Conservation (phyloP, 2,329 filamentous ascomycete genomes). For the Arachnomyces sp. region DNA sequence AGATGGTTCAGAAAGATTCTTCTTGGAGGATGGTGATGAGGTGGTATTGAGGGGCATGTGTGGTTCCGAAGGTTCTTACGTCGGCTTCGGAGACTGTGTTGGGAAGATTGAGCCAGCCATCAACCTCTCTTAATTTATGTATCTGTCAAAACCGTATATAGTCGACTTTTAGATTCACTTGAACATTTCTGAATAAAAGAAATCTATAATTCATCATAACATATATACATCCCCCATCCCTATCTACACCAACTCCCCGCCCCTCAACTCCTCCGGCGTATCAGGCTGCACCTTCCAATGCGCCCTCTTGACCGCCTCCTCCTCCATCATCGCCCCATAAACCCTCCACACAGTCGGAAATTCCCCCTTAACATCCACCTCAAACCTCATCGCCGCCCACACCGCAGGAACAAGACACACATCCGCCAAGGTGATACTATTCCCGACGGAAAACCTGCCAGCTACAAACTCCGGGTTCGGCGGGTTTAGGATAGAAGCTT, state of each 20-base stretch:
- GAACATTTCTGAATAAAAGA: not conserved
- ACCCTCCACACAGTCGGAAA: slow-evolving; percentile 43
- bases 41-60: slow-evolving; percentile 58
- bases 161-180: not conserved
- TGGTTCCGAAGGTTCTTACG: slow-evolving; percentile 56
- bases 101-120: slow-evolving; percentile 51
- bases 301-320: slow-evolving; percentile 45
- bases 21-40: slow-evolving; percentile 67
- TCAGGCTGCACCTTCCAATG: slow-evolving; percentile 50
- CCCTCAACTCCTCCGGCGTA: slow-evolving; percentile 40
- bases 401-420: slow-evolving; percentile 50
- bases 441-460: slow-evolving; percentile 48
- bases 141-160: slow-evolving; percentile 1
- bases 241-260: slow-evolving; percentile 9
- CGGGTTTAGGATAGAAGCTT: slow-evolving; percentile 23
- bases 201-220: slow-evolving; percentile 13
- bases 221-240: not conserved
- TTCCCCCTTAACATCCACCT: slow-evolving; percentile 40
- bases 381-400: slow-evolving; percentile 49
- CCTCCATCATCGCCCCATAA: slow-evolving; percentile 37
- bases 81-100: slow-evolving; percentile 68
- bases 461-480: slow-evolving; percentile 16
- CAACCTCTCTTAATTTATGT: slow-evolving; percentile 6
- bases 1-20: slow-evolving; percentile 59
- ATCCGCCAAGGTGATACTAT: slow-evolving; percentile 51